Base-by-base conservation (phyloP, 345 rosid genomes). In the Hirschfeldia incana region DNA sequence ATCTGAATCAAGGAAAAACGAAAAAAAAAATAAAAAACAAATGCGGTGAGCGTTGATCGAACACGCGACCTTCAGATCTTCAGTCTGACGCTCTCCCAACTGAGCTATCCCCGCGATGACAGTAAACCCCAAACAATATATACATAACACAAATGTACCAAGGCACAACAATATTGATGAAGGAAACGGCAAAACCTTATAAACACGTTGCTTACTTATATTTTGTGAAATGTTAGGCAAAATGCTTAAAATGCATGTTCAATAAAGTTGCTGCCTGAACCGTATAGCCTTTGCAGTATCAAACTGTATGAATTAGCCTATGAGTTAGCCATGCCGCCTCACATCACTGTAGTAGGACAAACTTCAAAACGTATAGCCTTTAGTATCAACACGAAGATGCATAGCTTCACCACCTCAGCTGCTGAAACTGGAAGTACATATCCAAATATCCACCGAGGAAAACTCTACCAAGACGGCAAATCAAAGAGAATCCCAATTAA, bases 21-120 rank as follows among this genome's bases (percentile, higher is more conserved):
- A 46, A 13, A 13, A 13, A 2, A 3, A 46, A 46, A 12, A 4
- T 13, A 11, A 12, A 46, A 12, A 46, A 4, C 16, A 44, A 12
- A 5, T 51, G 57, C 57, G 57, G 90, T 89, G 90, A 86, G 82
- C 88, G 85, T 86, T 86, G 88, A 87, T 85, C 86, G 88, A 87
- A 89, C 89, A 87, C 86, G 85, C 83, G 87, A 84, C 88, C 86
- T 86, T 85, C 86, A 89, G 89, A 87, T 87, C 89, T 87, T 87
- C 88, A 87, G 86, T 84, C 86, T 90, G 89, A 92, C 89, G 92
- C 92, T 89, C 93, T 90, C 97, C 94, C 97, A 89, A 88, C 93
- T 92, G 91, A 90, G 92, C 97, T 92, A 90, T 86, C 93, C 92
- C 97, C 93, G 87, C 79, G 4, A 65, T 65, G 28, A 34, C 8